Base-by-base conservation (phyloP, 768 basidiomycete genomes). In the Tulasnella calospora region DNA sequence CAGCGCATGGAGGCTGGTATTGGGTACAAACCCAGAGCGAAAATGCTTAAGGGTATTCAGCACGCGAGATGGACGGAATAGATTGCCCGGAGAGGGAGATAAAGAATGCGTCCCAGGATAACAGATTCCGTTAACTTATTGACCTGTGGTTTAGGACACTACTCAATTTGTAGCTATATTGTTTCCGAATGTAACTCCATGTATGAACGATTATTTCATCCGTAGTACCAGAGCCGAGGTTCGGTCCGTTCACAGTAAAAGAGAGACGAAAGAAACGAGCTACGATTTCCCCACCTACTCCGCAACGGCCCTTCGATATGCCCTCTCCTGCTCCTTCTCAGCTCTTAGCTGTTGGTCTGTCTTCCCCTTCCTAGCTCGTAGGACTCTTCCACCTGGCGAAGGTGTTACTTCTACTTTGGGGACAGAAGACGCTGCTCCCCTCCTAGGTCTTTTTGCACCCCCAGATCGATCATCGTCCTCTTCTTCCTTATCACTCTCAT, bases 331-430 rank as follows among this genome's bases (percentile, higher is more conserved):
- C 80, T 87, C 86, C 80, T 82, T 83, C 81, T 90, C 90, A 82
- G 87, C 86, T 81, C 86, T 83, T 46, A 87, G 77, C 81, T 88
- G 85, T 69, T 86, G 86, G 72, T 86, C 83, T 73, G 85, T 88
- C 85, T 91, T 93, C 79, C 86, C 83, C 36, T 82, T 82, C 44
- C 92, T 88, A 70, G 91, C 88, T 36, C 92, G 88, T 80, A 93
- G 85, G 35, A 88, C 88, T 69, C 91, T 87, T 27, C 57, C 57
- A 27, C 57, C 57, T 69, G 86, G 86, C 51, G 86, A 79, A 46
- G 83, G 82, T 80, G 84, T 80, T 41, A 81, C 79, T 38, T 81
- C 67, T 40, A 76, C 73, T 9, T 33, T 72, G 21, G 35, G 79
- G n/a, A 79, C 71, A 76, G 47, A 9, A 70, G 61, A 33, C 13